Evolutionary conservation across 2,329 filamentous ascomycete species (phyloP).

Genomic region (Leptographium radiaticola): DNA sequence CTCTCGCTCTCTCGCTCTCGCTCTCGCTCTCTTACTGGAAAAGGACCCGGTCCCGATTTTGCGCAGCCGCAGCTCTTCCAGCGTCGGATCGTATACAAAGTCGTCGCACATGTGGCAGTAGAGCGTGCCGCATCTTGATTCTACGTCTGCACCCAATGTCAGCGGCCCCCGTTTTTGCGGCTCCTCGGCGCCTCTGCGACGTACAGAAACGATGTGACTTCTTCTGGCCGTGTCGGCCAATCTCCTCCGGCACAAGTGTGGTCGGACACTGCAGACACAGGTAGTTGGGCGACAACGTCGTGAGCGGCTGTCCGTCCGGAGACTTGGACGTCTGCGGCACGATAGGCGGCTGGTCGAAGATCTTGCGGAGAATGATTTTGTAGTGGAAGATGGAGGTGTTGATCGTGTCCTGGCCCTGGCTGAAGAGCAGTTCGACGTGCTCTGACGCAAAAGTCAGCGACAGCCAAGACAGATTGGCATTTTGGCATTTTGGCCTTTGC

Average conservation of each 20-base stretch:
- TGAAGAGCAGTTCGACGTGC: slow-evolving; percentile 57
- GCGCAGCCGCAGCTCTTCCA: slow-evolving; percentile 61
- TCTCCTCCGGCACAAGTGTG: slow-evolving; percentile 53
- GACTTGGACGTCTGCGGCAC: slow-evolving; percentile 52
- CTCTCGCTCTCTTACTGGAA: slow-evolving; percentile 33
- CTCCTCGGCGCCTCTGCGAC: slow-evolving; percentile 10
- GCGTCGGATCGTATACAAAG: slow-evolving; percentile 68
- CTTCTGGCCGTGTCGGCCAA: slow-evolving; percentile 52
- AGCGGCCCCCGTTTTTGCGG: background rate
- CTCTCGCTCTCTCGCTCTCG: slow-evolving; percentile 13
- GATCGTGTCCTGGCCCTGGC: slow-evolving; percentile 46
- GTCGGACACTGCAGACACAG: slow-evolving; percentile 61
- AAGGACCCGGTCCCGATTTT: slow-evolving; percentile 56
- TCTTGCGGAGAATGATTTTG: slow-evolving; percentile 54
- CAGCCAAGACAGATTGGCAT: background rate
- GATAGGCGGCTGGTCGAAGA: slow-evolving; percentile 54
- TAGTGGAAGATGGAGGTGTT: slow-evolving; percentile 60
- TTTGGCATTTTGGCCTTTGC: background rate
- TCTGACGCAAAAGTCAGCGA: slow-evolving; percentile 30
- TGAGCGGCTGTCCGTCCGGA: slow-evolving; percentile 41
- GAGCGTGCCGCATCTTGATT: slow-evolving; percentile 60
- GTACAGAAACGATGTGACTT: slow-evolving; percentile 64
- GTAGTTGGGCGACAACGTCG: slow-evolving; percentile 54
- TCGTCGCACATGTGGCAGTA: slow-evolving; percentile 77
- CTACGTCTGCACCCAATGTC: slow-evolving; percentile 44